Base-by-base conservation (phyloP, 2,329 filamentous ascomycete genomes). In the Aspergillus flavus region DNA sequence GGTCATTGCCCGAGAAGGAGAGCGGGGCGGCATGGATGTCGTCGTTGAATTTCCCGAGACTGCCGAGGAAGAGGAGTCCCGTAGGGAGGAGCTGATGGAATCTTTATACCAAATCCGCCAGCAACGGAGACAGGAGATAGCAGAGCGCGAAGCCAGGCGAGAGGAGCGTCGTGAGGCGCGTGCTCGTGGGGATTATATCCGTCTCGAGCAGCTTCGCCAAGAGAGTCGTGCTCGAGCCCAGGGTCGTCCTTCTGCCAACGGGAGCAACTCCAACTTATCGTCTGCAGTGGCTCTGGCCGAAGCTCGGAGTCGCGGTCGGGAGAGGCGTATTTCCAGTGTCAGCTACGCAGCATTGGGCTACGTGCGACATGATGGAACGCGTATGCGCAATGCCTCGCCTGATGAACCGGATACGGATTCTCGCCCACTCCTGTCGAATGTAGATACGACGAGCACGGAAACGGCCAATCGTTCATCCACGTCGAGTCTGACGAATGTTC, bases 11-110 rank as follows among this genome's bases (percentile, higher is more conserved):
- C 87, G 94, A 6, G 95, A 96, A 77, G 95, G 95, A 57, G 95
- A 99, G 75, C 86, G 95, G 64, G 94, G 86, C 59, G 95, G 95
- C 9, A 93, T 99, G 70, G 95, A 99, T 71, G 87, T 92, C 4
- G 93, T 99, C 0, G 80, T 98, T 14, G 94, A 97, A 76, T 87
- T 91, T 68, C 94, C 94, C 0, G 89, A 92, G 73, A 92, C 90
- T 0, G 85, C 83, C 10, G 92, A 96, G 58, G 91, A 93, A 59
- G 88, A 96, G 68, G 93, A 96, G 75, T 79, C 81, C 2, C 81
- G 93, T 59, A 86, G 95, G 14, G 93, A 98, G 66, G 87, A 92
- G 32, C 92, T 97, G 76, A 98, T 98, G 95, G 91, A 95, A 66
- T 87, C 91, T 0, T 79, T 98, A 46, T 98, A 96, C 76, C 93